Evolutionary conservation across 1,139 yeast species (phyloP), one percentile per base, ranked within the genome.

Genomic region (Kodamaea ohmeri): DNA sequence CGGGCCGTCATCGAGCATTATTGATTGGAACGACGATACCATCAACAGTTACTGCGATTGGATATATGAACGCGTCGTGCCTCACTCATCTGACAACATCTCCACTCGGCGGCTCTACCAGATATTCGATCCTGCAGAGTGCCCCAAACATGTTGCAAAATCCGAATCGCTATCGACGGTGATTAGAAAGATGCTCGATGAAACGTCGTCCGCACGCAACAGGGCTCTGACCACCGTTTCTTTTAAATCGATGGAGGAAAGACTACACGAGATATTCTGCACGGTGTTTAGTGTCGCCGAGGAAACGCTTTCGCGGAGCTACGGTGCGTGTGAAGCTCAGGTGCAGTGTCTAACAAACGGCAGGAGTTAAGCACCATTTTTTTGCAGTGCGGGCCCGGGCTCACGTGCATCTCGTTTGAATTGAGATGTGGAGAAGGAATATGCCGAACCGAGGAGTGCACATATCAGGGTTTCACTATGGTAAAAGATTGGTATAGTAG

Each of bases 1-100:
- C 7, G 30, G 20, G 13, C 30, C 19, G 12, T 9, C 30, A 6
- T 12, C 32, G 26, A 8, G 11, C 26, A 21, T 76, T 14, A 42
- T 64, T 3, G 49, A 54, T 12, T 72, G 79, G 75, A 56, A 65
- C 11, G 66, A 65, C 25, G 51, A 52, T 1, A 63, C 72, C 40
- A 60, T 67, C 6, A 58, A 59, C 12, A 50, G 56, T 17, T 76
- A 73, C 49, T 60, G 72, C 33, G 59, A 67, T 21, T 71, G 74
- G 66, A 58, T 73, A 22, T 58, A 62, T 40, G 60, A 59, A 4
- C 55, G 61, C 27, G 43, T 69, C 17, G 49, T 71, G 1, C 64
- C 63, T 2, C 53, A 53, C 37, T 49, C 51, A 16, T 45, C 34
- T 48, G 52, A 26, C 39, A n/a, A 17, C 38, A 37, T 64, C 8